A percentile compares a stretch with the other conserved stretches of the same genome.
Conservation (phyloP, 2,329 filamentous ascomycete genomes). For the Ramularia endophylla region DNA sequence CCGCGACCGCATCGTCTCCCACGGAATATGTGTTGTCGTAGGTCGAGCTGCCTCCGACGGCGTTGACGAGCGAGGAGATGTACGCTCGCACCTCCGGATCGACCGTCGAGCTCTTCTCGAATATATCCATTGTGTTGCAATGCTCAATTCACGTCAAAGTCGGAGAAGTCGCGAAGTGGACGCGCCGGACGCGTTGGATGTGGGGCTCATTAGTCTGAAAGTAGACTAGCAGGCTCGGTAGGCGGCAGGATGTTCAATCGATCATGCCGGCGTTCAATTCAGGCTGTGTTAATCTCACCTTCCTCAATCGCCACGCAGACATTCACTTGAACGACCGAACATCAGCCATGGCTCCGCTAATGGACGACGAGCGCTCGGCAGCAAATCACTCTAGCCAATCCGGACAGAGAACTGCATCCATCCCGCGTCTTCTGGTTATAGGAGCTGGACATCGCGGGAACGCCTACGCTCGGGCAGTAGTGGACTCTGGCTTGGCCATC, state of each 20-base stretch:
- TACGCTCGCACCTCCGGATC: conserved; percentile 91
- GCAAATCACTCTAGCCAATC: too few species aligned
- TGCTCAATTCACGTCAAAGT: too few species aligned
- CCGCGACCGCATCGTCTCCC: conserved; percentile 87
- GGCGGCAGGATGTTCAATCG: too few species aligned
- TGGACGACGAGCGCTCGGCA: conserved; percentile 14
- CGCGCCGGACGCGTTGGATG: too few species aligned
- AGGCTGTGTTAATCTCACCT: too few species aligned
- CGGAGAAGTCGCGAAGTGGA: too few species aligned
- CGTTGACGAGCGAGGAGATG: conserved; percentile 88
- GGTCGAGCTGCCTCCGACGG: conserved; percentile 50
- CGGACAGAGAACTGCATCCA: conserved; percentile 1
- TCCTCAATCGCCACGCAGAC: too few species aligned
- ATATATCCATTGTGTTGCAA: conserved; percentile 11
- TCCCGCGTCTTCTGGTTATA: conserved; percentile 64
- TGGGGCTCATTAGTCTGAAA: too few species aligned
- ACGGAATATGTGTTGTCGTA: conserved; percentile 61
- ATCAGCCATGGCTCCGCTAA: conserved; percentile 15
- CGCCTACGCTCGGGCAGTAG: conserved; percentile 65
- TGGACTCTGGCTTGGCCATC: conserved; percentile 58
- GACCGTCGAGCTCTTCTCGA: conserved; percentile 42
- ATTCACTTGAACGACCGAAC: background rate
- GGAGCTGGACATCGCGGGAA: conserved; percentile 76
- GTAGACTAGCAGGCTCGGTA: too few species aligned
- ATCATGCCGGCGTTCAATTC: too few species aligned